A percentile compares a stretch with the other conserved stretches of the same genome.
These are phyloP conservation scores for Teunomyces tritomae DNA, from an alignment of 805 yeast species.

Conservation along the genomic window DNA sequence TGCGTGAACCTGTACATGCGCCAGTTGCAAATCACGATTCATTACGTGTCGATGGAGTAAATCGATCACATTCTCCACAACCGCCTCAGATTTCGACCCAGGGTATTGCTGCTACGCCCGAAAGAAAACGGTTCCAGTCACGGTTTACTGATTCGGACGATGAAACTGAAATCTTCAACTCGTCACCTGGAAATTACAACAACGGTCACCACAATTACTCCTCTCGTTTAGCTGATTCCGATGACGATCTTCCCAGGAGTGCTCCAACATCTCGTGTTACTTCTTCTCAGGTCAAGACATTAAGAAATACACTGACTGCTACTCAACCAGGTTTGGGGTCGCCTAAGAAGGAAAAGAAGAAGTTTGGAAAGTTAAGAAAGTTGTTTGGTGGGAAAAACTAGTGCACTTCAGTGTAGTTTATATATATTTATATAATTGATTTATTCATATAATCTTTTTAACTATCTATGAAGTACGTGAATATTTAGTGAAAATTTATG, in stretches of 20 bases:
- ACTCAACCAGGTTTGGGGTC: not conserved
- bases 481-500: slow-evolving; percentile 11
- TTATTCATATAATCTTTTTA: not conserved
- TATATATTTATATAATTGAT: slow-evolving; percentile 2
- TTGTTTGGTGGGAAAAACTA: slow-evolving; percentile 32
- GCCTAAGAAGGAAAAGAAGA: slow-evolving; percentile 32
- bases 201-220: slow-evolving; percentile 6
- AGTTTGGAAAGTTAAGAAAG: slow-evolving; percentile 37
- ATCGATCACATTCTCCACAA: not conserved
- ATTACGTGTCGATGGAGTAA: not conserved
- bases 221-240: slow-evolving; percentile 13
- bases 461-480: not conserved
- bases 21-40: not conserved
- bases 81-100: not conserved
- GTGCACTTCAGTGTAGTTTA: not conserved
- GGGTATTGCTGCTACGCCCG: slow-evolving; percentile 9
- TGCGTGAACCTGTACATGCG: slow-evolving; percentile 26
- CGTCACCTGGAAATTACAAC: not conserved
- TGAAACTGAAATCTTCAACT: slow-evolving; percentile 10
- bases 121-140: slow-evolving; percentile 16
- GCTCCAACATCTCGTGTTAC: slow-evolving; percentile 5
- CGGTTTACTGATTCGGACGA: slow-evolving; percentile 31
- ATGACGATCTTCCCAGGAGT: slow-evolving; percentile 9
- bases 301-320: slow-evolving; percentile 8
- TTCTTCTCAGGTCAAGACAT: slow-evolving; percentile 10